Evolutionary conservation across 352 stramenopile species (phyloP).

Genomic region (Globisporangium acanthophoron): DNA sequence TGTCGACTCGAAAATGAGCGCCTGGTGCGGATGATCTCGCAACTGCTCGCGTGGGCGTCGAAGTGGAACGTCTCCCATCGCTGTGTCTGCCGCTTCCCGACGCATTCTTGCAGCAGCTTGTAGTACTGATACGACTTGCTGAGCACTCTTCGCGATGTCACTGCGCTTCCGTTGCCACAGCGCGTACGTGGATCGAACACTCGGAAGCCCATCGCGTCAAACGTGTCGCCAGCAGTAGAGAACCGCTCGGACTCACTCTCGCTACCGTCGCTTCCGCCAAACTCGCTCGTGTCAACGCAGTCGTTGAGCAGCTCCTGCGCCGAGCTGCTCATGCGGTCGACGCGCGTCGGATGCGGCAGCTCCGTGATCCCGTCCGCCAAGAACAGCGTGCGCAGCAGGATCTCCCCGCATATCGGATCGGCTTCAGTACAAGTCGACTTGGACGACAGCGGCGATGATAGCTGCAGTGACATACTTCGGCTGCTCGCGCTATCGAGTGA

Average conservation of each 20-base stretch:
- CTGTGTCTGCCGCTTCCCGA: slow-evolving; percentile 34
- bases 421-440: slow-evolving; percentile 7
- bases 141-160: background rate
- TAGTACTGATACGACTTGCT: slow-evolving; percentile 42
- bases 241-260: background rate
- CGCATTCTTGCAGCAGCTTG: slow-evolving; percentile 29
- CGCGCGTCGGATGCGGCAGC: slow-evolving; percentile 33
- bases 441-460: background rate
- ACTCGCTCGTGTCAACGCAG: background rate
- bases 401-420: slow-evolving; percentile 23
- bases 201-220: slow-evolving; percentile 49
- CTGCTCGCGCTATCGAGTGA: slow-evolving; percentile 18
- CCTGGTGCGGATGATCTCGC: background rate
- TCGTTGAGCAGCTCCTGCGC: slow-evolving; percentile 33
- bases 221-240: slow-evolving; percentile 6
- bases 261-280: background rate
- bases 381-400: slow-evolving; percentile 53
- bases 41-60: background rate
- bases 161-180: slow-evolving; percentile 3
- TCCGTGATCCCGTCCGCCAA: slow-evolving; percentile 44
- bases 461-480: background rate
- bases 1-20: background rate
- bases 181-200: slow-evolving; percentile 31
- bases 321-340: slow-evolving; percentile 25
- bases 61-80: slow-evolving; percentile 24